Conservation (phyloP, 202 grass and related monocot genomes). For the Musa balbisiana region DNA sequence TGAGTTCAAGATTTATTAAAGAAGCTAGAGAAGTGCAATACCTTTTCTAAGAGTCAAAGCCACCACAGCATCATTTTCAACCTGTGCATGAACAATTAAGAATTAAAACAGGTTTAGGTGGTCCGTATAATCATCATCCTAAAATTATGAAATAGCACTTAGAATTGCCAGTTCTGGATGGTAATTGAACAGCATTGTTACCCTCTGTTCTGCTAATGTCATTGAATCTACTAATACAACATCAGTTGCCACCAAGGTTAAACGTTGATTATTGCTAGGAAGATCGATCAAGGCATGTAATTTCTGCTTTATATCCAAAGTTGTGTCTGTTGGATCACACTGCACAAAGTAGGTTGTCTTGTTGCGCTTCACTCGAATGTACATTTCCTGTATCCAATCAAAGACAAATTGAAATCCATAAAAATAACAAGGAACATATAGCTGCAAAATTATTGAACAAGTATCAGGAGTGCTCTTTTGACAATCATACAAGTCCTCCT, state of each 20-base stretch:
- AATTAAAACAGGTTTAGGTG: background rate
- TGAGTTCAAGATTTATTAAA: background rate
- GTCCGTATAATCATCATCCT: background rate
- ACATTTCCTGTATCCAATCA: slow-evolving; percentile 47
- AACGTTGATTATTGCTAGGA: slow-evolving; percentile 35
- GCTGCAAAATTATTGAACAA: background rate
- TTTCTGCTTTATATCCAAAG: slow-evolving; percentile 68
- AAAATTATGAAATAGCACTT: background rate
- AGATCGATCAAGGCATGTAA: slow-evolving; percentile 46
- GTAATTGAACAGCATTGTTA: slow-evolving; percentile 15
- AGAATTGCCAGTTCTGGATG: background rate
- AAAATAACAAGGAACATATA: background rate
- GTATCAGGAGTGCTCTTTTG: background rate
- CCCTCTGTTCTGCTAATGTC: slow-evolving; percentile 50
- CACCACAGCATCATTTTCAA: slow-evolving; percentile 69
- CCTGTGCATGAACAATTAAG: slow-evolving; percentile 28
- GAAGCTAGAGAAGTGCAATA: slow-evolving; percentile 5
- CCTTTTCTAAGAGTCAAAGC: slow-evolving; percentile 68
- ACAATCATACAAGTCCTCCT: background rate
- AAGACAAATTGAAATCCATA: background rate
- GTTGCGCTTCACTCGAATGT: slow-evolving; percentile 73
- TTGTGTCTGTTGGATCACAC: slow-evolving; percentile 56
- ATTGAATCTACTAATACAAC: slow-evolving; percentile 55
- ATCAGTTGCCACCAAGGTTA: slow-evolving; percentile 45
- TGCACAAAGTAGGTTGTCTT: slow-evolving; percentile 76